phyloP scores from a whole-genome alignment of 495 filamentous ascomycete genomes.

The Daldinia bambusicola region DNA sequence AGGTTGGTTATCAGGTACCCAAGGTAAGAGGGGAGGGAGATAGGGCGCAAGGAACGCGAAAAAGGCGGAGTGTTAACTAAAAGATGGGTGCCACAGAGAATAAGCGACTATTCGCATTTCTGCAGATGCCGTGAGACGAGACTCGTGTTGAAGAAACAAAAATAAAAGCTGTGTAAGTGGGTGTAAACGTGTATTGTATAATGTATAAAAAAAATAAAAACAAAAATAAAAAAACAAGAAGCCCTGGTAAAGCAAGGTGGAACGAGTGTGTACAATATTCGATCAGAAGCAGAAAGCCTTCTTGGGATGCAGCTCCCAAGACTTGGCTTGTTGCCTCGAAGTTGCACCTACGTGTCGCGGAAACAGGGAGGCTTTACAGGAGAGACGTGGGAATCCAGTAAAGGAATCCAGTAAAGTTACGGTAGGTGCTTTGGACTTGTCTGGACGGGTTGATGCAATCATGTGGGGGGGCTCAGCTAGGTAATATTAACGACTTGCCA shows the following conservation, averaged over 20 bases:
- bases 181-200: too few relatives aligned
- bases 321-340: conserved; percentile 29
- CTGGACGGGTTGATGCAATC: conserved; percentile 46
- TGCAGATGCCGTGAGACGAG: conserved; percentile 50
- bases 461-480: conserved; percentile 46
- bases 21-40: conserved; percentile 21
- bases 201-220: too few relatives aligned
- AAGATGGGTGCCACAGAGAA: conserved; percentile 50
- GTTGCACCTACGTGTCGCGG: conserved; percentile 45
- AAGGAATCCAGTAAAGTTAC: too few relatives aligned
- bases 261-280: conserved; percentile 20
- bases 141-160: conserved; percentile 33
- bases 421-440: conserved; percentile 12
- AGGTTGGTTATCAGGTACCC: conserved; percentile 5
- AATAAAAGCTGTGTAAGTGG: conserved; percentile 23
- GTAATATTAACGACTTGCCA: conserved; percentile 37
- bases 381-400: conserved; percentile 42
- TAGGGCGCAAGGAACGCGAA: conserved; percentile 36
- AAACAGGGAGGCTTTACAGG: conserved; percentile 40
- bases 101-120: conserved; percentile 51
- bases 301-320: conserved; percentile 29
- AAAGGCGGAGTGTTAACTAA: conserved; percentile 44
- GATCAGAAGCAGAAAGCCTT: conserved; percentile 28
- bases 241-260: conserved; percentile 37
- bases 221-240: not conserved